phyloP scores from a whole-genome alignment of 768 basidiomycete species.

The Pleurotus salmoneostramineus region DNA sequence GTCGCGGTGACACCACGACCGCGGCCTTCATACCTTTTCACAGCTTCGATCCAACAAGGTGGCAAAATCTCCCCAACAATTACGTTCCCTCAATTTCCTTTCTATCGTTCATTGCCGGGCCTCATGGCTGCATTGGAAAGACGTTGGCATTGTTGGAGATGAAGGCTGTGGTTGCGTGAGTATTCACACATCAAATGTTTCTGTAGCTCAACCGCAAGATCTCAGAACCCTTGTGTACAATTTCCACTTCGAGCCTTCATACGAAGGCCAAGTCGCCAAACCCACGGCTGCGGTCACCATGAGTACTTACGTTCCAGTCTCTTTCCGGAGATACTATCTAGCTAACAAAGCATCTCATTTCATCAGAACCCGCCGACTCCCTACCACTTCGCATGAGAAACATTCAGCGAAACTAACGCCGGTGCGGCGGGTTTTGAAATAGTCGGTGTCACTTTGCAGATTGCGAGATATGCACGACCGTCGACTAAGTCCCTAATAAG shows the following conservation, averaged over 20 bases:
- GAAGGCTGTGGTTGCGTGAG: slow-evolving; percentile 38
- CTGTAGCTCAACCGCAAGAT: too few species aligned
- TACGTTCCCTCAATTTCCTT: slow-evolving; percentile 32
- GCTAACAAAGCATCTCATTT: too few species aligned
- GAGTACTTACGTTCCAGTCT: too few species aligned
- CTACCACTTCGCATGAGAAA: too few species aligned
- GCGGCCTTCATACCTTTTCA: not conserved
- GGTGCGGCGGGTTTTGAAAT: too few species aligned
- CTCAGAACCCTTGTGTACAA: slow-evolving; percentile 33
- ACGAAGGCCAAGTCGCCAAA: slow-evolving; percentile 32
- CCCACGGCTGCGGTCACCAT: slow-evolving; percentile 44
- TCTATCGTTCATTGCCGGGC: slow-evolving; percentile 40
- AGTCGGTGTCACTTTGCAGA: too few species aligned
- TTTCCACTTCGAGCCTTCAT: slow-evolving; percentile 42
- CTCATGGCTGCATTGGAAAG: slow-evolving; percentile 43
- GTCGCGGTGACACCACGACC: slow-evolving; percentile 1
- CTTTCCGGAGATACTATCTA: too few species aligned
- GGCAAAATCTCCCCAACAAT: slow-evolving; percentile 33
- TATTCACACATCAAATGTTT: too few species aligned
- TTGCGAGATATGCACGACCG: too few species aligned
- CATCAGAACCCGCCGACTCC: too few species aligned
- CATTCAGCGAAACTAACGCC: too few species aligned
- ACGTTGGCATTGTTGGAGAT: slow-evolving; percentile 45
- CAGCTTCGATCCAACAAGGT: slow-evolving; percentile 43
- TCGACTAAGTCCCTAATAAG: too few species aligned